Evolutionary conservation across 768 basidiomycete genomes (phyloP).

Genomic region (Punctularia strigosozonata): DNA sequence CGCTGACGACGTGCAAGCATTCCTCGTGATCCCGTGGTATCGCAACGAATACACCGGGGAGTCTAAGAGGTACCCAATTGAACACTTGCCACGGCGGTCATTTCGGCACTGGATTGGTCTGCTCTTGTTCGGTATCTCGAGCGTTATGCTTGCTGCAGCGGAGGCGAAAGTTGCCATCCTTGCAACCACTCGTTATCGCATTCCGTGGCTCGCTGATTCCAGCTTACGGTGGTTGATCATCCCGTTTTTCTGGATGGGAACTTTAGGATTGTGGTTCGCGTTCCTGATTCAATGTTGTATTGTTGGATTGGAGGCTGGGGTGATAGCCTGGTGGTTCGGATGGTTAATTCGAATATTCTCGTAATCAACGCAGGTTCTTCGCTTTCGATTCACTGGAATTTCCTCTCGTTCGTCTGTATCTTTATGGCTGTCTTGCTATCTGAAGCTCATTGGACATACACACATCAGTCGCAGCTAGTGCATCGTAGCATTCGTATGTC

Average conservation of each 20-base stretch:
- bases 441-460: too few species aligned
- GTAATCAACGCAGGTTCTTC: conserved; percentile 12
- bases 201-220: conserved; percentile 46
- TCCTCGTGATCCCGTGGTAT: conserved; percentile 73
- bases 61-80: conserved; percentile 51
- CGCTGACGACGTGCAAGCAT: conserved; percentile 68
- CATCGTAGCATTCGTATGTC: background rate
- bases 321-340: conserved; percentile 65
- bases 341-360: conserved; percentile 49
- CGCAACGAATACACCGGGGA: conserved; percentile 80
- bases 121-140: conserved; percentile 34
- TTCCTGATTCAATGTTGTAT: conserved; percentile 47
- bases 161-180: conserved; percentile 48
- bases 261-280: conserved; percentile 57
- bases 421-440: too few species aligned
- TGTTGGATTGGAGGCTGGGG: conserved; percentile 44
- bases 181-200: conserved; percentile 38
- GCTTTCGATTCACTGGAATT: too few species aligned
- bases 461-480: background rate
- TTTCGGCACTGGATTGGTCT: conserved; percentile 59
- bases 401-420: too few species aligned
- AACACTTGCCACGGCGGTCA: conserved; percentile 47
- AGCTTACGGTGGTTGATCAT: conserved; percentile 52
- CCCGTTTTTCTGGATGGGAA: conserved; percentile 52
- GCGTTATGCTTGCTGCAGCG: conserved; percentile 37